Evolutionary conservation across 805 yeast genomes (phyloP), one percentile per base, ranked within the genome.

Genomic region (Groenewaldozyma salmanticensis): DNA sequence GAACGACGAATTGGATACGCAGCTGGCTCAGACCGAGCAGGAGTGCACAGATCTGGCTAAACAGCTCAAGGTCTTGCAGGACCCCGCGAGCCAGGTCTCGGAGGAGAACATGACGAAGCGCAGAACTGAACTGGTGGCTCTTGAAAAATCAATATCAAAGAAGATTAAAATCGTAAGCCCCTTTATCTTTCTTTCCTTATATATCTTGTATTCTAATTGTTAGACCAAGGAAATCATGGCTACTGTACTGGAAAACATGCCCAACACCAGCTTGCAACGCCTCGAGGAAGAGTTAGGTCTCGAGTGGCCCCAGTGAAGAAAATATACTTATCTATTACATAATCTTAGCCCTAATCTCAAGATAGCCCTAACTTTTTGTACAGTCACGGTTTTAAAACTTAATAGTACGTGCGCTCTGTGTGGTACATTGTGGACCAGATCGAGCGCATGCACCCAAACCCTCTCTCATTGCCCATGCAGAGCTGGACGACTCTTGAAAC

Each of bases 261-360:
- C 16, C 4, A 19, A 37, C 36, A 15, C 35, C 4, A 27, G 4
- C 13, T 9, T 24, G 29, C 11, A 24, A 17, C 4, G n/a, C 5
- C 13, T 37, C 17, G 35, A 37, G 21, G 36, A 22, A 27, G 35
- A 37, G 15, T 18, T 37, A n/a, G 39, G 39, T 27, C 16, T 37
- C 27, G 39, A 37, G 39, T 27, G n/a, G n/a, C n/a, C n/a, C n/a
- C n/a, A n/a, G n/a, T n/a, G n/a, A n/a, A n/a, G n/a, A n/a, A n/a
- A n/a, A n/a, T n/a, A n/a, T n/a, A n/a, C n/a, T n/a, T n/a, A n/a
- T n/a, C n/a, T n/a, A n/a, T n/a, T n/a, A n/a, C n/a, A n/a, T n/a
- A n/a, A n/a, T n/a, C n/a, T n/a, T n/a, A n/a, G n/a, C n/a, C n/a
- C n/a, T n/a, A n/a, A n/a, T n/a, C n/a, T n/a, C n/a, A n/a, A n/a